These are phyloP conservation scores for Lupinus albus DNA, from an alignment of 306 rosid genomes.

Conservation along the genomic window DNA sequence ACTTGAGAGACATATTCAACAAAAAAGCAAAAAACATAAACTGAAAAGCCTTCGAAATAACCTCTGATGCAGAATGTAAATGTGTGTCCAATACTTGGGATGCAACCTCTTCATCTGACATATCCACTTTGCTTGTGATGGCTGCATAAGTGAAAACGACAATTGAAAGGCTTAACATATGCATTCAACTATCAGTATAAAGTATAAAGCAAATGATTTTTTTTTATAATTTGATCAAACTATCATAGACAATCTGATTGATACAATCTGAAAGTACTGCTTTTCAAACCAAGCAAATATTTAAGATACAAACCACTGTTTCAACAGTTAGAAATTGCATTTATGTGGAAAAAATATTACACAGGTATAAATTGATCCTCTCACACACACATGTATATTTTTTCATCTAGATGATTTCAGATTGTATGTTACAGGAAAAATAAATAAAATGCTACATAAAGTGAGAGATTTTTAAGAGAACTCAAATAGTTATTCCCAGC, in stretches of 20 bases:
- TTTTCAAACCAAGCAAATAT: slow-evolving; percentile 15
- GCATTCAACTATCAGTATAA: slow-evolving; percentile 30
- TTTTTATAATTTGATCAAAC: slow-evolving; percentile 22
- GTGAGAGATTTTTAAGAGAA: not conserved
- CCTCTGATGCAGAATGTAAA: slow-evolving; percentile 64
- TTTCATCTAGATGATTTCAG: not conserved
- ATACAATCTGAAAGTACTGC: not conserved
- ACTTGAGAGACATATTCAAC: slow-evolving; percentile 22
- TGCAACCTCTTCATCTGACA: slow-evolving; percentile 54
- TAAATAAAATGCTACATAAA: slow-evolving; percentile 12
- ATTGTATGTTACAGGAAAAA: slow-evolving; percentile 6
- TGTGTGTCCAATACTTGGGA: slow-evolving; percentile 55
- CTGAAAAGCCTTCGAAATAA: slow-evolving; percentile 41
- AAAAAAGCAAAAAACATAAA: slow-evolving; percentile 12
- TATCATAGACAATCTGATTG: not conserved
- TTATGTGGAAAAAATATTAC: too few species aligned
- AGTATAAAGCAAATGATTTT: slow-evolving; percentile 16
- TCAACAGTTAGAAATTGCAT: not conserved
- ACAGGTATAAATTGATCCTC: not conserved
- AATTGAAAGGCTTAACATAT: slow-evolving; percentile 27
- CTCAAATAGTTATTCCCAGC: not conserved
- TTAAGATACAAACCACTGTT: slow-evolving; percentile 10
- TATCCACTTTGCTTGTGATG: slow-evolving; percentile 51
- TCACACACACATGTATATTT: not conserved
- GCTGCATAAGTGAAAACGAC: slow-evolving; percentile 47